phyloP scores from a whole-genome alignment of 106 monocot species.

The Dactylorhiza incarnata region DNA sequence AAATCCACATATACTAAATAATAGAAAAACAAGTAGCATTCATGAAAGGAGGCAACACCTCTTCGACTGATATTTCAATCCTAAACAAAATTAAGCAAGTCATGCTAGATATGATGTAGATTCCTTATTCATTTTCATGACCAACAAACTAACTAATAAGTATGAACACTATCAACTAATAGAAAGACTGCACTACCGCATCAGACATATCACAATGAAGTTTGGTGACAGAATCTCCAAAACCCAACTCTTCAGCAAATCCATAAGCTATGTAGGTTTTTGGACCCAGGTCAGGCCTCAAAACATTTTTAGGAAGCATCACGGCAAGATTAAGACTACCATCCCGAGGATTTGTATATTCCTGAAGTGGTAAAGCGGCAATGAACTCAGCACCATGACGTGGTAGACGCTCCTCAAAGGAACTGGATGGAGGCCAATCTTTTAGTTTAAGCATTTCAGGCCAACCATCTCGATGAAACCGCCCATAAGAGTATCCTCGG shows the following conservation, averaged over 20 bases:
- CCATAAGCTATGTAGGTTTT: conserved; percentile 98
- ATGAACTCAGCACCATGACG: conserved; percentile 91
- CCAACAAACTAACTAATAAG: too few relatives aligned
- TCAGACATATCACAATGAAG: conserved; percentile 98
- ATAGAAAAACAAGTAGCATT: too few relatives aligned
- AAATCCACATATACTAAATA: too few relatives aligned
- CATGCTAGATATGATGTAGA: too few relatives aligned
- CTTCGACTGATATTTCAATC: too few relatives aligned
- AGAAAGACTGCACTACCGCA: conserved; percentile 36
- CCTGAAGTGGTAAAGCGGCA: conserved; percentile 68
- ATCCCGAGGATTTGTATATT: conserved; percentile 81
- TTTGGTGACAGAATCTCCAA: conserved; percentile 95
- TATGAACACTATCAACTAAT: too few relatives aligned
- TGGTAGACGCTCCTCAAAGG: conserved; percentile 75
- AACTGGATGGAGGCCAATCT: conserved; percentile 84
- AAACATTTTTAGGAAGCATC: conserved; percentile 44
- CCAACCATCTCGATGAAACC: conserved; percentile 41
- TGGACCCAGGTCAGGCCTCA: conserved; percentile 88
- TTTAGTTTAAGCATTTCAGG: conserved; percentile 95
- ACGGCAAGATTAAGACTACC: conserved; percentile 74
- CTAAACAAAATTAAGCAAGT: too few relatives aligned
- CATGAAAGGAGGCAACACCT: too few relatives aligned
- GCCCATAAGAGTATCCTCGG: conserved; percentile 53
- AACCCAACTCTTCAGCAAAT: conserved; percentile 54
- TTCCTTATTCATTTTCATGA: too few relatives aligned